Conservation (phyloP, 768 basidiomycete species). For the Leccinum longicurvipes region DNA sequence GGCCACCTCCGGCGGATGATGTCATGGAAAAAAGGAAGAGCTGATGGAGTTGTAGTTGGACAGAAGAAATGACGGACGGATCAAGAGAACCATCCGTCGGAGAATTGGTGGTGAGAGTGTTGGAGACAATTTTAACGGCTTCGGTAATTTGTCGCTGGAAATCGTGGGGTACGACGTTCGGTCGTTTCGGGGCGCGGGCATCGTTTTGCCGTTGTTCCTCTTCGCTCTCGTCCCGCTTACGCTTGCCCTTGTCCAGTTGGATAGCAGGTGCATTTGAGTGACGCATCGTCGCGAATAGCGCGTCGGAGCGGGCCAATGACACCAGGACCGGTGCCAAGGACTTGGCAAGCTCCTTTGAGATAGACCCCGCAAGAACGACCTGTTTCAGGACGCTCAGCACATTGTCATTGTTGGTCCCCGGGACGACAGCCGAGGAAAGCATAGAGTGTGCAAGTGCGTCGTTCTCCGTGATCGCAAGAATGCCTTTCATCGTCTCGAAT, state of each 20-base stretch:
- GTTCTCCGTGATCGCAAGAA: conserved; percentile 54
- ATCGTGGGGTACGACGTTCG: conserved; percentile 41
- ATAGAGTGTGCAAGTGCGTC: conserved; percentile 55
- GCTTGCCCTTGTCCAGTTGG: conserved; percentile 69
- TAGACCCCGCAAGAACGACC: conserved; percentile 43
- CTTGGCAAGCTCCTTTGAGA: conserved; percentile 52
- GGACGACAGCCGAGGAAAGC: conserved; percentile 50
- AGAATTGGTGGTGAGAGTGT: conserved; percentile 41
- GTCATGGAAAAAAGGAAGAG: conserved; percentile 77
- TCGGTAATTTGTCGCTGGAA: conserved; percentile 57
- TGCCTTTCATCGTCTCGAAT: conserved; percentile 60
- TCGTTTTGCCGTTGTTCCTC: conserved; percentile 29
- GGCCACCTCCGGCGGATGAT: conserved; percentile 52
- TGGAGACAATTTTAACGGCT: conserved; percentile 56
- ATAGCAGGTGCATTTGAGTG: conserved; percentile 61
- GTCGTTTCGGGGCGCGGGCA: conserved; percentile 41
- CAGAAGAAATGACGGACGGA: conserved; percentile 60
- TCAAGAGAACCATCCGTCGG: conserved; percentile 44
- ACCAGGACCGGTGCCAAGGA: conserved; percentile 62
- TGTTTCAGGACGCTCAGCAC: conserved; percentile 55
- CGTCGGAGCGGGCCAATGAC: conserved; percentile 60
- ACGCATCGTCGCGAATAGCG: conserved; percentile 61
- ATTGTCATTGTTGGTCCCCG: conserved; percentile 40
- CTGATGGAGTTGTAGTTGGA: conserved; percentile 71
- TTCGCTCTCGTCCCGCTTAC: conserved; percentile 60